Conservation (phyloP, 1,284 basidiomycete genomes). For the Apiotrichum laibachii region DNA sequence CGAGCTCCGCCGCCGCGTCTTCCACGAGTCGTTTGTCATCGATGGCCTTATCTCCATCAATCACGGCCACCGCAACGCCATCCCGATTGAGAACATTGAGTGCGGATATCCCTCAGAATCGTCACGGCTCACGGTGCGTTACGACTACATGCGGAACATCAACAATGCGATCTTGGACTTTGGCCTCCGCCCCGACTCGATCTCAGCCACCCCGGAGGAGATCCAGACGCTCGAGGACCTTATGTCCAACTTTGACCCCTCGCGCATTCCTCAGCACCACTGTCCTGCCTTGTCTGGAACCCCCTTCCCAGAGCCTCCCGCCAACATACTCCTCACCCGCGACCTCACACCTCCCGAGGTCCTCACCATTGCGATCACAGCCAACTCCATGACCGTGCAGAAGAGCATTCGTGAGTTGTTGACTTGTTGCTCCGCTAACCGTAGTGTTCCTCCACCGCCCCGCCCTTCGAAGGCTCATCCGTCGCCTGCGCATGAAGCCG, state of each 20-base stretch:
- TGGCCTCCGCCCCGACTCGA: constrained; percentile 36
- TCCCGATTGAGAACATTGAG: constrained; percentile 41
- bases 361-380: constrained; percentile 19
- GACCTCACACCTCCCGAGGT: constrained; percentile 12
- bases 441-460: constrained; percentile 43
- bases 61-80: constrained; percentile 40
- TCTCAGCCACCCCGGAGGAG: constrained; percentile 30
- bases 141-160: constrained; percentile 39
- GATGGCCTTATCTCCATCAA: constrained; percentile 44
- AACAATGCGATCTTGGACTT: constrained; percentile 37
- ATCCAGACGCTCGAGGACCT: constrained; percentile 28
- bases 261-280: constrained; percentile 26
- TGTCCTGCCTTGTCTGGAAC: constrained; percentile 34
- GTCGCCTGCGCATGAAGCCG: constrained; percentile 25
- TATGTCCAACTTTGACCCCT: constrained; percentile 28
- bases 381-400: constrained; percentile 40
- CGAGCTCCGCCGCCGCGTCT: constrained; percentile 42
- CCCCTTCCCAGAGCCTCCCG: constrained; percentile 23
- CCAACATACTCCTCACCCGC: constrained; percentile 1
- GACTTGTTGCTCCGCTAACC: background rate
- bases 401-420: constrained; percentile 37
- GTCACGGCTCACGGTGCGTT: constrained; percentile 26
- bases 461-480: constrained; percentile 37
- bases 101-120: constrained; percentile 29
- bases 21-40: constrained; percentile 40